phyloP scores from a whole-genome alignment of 2,329 filamentous ascomycete species.

The Trichoderma cornu-damae region DNA sequence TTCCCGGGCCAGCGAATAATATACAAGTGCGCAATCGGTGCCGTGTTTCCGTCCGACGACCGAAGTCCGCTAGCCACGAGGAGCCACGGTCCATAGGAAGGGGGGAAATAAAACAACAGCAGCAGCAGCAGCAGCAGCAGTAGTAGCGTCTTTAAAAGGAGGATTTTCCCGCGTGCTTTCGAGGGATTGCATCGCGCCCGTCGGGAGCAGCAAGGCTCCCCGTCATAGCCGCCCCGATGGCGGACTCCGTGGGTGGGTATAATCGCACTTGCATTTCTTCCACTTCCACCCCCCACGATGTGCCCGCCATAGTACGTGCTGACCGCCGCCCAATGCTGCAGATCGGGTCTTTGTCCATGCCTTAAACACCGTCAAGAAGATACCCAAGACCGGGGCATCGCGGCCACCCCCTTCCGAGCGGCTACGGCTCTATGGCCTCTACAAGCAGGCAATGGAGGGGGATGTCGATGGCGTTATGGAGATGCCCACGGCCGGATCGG shows the following conservation, averaged over 20 bases:
- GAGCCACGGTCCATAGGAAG: not conserved
- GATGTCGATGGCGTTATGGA: constrained; percentile 94
- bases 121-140: too few species aligned
- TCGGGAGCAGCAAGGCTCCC: constrained; percentile 15
- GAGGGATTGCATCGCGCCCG: not conserved
- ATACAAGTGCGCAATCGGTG: not conserved
- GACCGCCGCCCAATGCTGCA: constrained; percentile 35
- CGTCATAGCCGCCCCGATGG: constrained; percentile 27
- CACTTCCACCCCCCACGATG: not conserved
- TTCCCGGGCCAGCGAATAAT: not conserved
- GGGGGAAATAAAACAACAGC: not conserved
- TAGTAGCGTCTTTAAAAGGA: too few species aligned
- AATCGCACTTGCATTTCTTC: constrained; percentile 3
- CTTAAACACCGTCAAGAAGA: constrained; percentile 97
- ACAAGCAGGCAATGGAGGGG: constrained; percentile 99
- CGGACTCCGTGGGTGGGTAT: constrained; percentile 37
- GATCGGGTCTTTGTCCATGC: constrained; percentile 99
- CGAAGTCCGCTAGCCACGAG: not conserved
- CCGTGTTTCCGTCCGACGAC: not conserved
- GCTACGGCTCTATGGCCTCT: constrained; percentile 90
- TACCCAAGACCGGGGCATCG: constrained; percentile 85
- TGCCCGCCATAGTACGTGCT: constrained; percentile 8
- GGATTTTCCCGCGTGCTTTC: not conserved
- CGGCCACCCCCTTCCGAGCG: constrained; percentile 81
- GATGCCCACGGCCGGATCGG: constrained; percentile 55